phyloP scores from a whole-genome alignment of 2,329 filamentous ascomycete genomes.

The Colletotrichum karsti region DNA sequence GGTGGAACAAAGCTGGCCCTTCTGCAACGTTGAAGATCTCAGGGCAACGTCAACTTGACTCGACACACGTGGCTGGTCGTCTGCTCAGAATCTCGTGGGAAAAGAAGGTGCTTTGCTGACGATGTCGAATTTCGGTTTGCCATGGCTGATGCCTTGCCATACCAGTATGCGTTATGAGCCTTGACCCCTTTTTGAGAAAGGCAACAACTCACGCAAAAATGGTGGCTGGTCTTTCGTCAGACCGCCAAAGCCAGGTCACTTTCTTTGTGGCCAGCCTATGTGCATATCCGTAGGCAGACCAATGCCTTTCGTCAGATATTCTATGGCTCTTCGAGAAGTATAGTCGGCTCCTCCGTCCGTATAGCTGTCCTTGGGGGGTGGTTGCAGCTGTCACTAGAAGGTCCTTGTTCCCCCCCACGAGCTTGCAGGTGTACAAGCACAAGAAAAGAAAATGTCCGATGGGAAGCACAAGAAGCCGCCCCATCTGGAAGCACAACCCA shows the following conservation, averaged over 20 bases:
- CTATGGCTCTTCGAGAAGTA: constrained; percentile 51
- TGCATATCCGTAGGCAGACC: constrained; percentile 40
- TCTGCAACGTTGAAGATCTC: constrained; percentile 25
- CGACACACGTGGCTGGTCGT: constrained; percentile 60
- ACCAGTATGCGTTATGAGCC: background rate
- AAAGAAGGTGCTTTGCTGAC: background rate
- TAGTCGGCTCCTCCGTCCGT: constrained; percentile 32
- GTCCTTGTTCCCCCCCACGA: constrained; percentile 45
- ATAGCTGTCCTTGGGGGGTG: constrained; percentile 41
- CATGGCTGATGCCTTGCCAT: background rate
- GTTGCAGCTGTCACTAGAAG: constrained; percentile 50
- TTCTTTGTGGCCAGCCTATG: constrained; percentile 41
- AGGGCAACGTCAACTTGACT: constrained; percentile 50
- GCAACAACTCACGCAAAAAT: background rate
- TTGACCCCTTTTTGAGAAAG: background rate
- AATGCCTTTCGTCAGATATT: constrained; percentile 38
- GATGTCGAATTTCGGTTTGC: background rate
- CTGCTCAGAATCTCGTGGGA: constrained; percentile 23
- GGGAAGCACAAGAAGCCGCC: constrained; percentile 17
- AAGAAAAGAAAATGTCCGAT: constrained; percentile 33
- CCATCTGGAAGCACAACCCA: background rate
- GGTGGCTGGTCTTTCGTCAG: constrained; percentile 22
- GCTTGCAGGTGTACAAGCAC: constrained; percentile 48
- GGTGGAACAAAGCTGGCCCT: constrained; percentile 55
- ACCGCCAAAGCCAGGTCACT: constrained; percentile 30